Evolutionary conservation across 108 stramenopile species (phyloP).

Genomic region (Nannochloropsis granulata): DNA sequence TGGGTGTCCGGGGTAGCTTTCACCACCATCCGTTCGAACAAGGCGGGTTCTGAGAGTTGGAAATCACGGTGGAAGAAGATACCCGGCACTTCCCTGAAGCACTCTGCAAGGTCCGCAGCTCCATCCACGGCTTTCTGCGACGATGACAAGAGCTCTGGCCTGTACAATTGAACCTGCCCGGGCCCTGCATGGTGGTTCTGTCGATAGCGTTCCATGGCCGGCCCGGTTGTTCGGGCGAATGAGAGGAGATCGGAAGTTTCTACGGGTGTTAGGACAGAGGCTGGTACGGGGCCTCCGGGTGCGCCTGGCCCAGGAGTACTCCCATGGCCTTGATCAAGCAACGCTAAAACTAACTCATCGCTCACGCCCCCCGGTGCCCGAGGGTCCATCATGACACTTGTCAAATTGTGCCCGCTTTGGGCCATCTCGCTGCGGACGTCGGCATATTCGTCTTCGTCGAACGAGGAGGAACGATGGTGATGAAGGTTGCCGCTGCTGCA

Average conservation of each 20-base stretch:
- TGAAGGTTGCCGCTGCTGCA: no score
- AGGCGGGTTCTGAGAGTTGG: neutral
- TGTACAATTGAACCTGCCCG: neutral
- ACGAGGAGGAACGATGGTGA: no score
- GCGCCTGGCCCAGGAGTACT: neutral
- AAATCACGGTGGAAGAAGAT: conserved; percentile 23
- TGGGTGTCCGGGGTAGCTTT: conserved; percentile 9
- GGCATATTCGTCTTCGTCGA: conserved; percentile 2
- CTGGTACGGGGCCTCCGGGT: neutral
- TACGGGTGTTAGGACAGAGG: neutral
- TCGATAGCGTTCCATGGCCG: neutral
- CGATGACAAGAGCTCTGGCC: neutral
- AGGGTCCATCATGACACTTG: conserved; percentile 27
- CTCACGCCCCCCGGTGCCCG: conserved; percentile 20
- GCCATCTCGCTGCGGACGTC: conserved; percentile 26
- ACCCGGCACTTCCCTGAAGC: conserved; percentile 24
- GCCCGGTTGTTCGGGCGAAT: neutral
- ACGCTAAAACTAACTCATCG: conserved; percentile 20
- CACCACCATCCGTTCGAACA: neutral
- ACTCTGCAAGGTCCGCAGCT: neutral
- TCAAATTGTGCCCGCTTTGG: conserved; percentile 24
- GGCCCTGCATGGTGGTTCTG: neutral
- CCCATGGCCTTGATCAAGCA: neutral
- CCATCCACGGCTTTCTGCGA: neutral
- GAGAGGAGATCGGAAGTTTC: neutral